Evolutionary conservation across 768 basidiomycete species (phyloP), one percentile per base, ranked within the genome.

Genomic region (Trametes coccinea): DNA sequence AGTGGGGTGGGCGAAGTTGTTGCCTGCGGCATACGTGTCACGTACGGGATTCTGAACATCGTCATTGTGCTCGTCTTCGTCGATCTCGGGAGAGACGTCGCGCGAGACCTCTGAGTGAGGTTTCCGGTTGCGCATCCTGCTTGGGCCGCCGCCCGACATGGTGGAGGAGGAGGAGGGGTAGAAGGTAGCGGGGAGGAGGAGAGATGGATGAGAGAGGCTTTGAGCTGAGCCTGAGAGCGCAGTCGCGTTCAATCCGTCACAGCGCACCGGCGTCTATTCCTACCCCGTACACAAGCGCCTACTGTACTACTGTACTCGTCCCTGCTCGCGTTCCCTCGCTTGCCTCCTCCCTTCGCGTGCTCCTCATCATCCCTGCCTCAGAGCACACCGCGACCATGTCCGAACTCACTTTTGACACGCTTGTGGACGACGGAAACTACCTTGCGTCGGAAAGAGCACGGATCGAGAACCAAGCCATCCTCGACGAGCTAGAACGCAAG

Each of bases 401-500:
- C 1, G 91, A 91, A 66, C 80, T 91, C 62, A 90, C 89, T 0
- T 81, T 85, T 61, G 91, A 93, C 66, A 88, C 82, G 2, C 81
- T 93, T 45, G 78, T 84, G 65, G 90, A 92, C 75, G 91, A 92
- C 81, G 88, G 86, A 8, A 86, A 85, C 71, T 90, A 89, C 68
- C 71, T 84, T 22, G 86, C 88, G 61, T 82, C 89, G 10, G 90
- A 93, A 65, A 78, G 90, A 44, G 91, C 90, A 59, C 81, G 85
- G 67, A 72, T 86, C 53, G 91, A 92, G 74, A 93, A 94, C 78
- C 87, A 90, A 70, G 89, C 89, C 65, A 86, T 98, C 55, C 81
- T 98, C 49, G 92, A 93, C 71, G 95, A 97, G 75, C 86, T 99
- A n/a, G 97, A 99, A 72, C 84, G 95, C 66, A 97, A 96, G 82